phyloP scores from a whole-genome alignment of 2,329 filamentous ascomycete species.

The Chaetothyriales sp. region DNA sequence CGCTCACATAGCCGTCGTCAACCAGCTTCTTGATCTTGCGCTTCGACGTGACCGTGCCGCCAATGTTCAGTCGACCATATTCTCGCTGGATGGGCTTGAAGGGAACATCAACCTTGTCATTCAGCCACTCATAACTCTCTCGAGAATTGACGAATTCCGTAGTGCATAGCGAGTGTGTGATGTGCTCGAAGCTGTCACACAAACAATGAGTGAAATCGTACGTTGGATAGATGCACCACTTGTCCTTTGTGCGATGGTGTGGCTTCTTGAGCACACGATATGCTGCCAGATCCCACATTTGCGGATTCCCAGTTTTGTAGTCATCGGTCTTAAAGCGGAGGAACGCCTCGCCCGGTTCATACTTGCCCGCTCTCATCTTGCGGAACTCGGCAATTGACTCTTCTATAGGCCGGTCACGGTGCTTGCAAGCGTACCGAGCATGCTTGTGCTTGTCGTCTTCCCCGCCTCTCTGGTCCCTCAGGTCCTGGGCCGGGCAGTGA shows the following conservation, averaged over 20 bases:
- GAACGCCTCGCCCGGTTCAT: conserved; percentile 69
- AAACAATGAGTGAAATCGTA: conserved; percentile 89
- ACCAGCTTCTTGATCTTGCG: conserved; percentile 71
- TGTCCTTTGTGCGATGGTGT: conserved; percentile 65
- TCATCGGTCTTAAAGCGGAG: conserved; percentile 90
- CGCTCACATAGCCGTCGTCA: conserved; percentile 60
- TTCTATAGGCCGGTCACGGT: conserved; percentile 61
- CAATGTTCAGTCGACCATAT: conserved; percentile 61
- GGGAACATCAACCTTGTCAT: conserved; percentile 58
- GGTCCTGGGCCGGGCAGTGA: conserved; percentile 61
- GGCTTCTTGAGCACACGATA: conserved; percentile 66
- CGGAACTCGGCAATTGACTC: conserved; percentile 72
- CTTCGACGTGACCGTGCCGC: conserved; percentile 77
- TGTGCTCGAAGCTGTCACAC: conserved; percentile 81
- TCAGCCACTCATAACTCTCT: conserved; percentile 82
- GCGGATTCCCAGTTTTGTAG: conserved; percentile 66
- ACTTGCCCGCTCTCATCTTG: conserved; percentile 83
- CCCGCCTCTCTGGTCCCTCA: conserved; percentile 77
- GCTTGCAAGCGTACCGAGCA: conserved; percentile 63
- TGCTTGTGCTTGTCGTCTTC: conserved; percentile 48
- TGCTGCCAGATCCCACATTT: conserved; percentile 92
- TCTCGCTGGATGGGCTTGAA: conserved; percentile 93
- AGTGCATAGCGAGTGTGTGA: conserved; percentile 86
- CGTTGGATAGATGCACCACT: conserved; percentile 89
- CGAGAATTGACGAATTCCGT: conserved; percentile 79